Evolutionary conservation across 169 alveolate species (phyloP).

Genomic region (Cryptosporidium felis): DNA sequence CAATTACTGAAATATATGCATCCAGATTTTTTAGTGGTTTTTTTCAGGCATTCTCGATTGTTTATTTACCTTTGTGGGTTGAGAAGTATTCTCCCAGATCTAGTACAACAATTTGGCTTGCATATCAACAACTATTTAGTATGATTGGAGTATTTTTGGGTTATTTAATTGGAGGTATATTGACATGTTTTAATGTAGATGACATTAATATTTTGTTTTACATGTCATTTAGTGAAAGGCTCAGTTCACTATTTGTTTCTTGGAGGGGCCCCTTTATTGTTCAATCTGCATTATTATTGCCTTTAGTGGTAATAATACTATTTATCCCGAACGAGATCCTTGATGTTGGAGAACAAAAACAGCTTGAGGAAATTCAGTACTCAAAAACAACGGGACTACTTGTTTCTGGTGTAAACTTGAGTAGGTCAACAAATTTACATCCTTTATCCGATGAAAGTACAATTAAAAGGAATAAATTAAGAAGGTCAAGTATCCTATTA

Average conservation of each 20-base stretch:
- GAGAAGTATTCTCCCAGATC: conserved; percentile 42
- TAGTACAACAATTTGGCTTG: conserved; percentile 41
- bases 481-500: conserved; percentile 48
- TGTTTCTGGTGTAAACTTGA: conserved; percentile 45
- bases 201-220: conserved; percentile 17
- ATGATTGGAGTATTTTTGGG: conserved; percentile 62
- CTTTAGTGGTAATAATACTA: conserved; percentile 9
- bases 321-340: conserved; percentile 31
- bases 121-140: conserved; percentile 60
- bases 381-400: conserved; percentile 57
- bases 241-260: conserved; percentile 2
- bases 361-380: neutral
- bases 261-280: conserved; percentile 71
- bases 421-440: conserved; percentile 23
- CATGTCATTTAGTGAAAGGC: neutral
- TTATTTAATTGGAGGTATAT: conserved; percentile 55
- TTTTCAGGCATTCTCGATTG: conserved; percentile 47
- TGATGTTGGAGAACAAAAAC: conserved; percentile 46
- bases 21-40: conserved; percentile 64
- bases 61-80: conserved; percentile 66
- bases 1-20: conserved; percentile 40
- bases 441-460: neutral
- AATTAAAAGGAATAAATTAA: neutral
- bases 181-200: conserved; percentile 40
- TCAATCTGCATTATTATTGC: conserved; percentile 34